Evolutionary conservation across 2,329 filamentous ascomycete genomes (phyloP).

Genomic region (Mycosphaerella arachidis): DNA sequence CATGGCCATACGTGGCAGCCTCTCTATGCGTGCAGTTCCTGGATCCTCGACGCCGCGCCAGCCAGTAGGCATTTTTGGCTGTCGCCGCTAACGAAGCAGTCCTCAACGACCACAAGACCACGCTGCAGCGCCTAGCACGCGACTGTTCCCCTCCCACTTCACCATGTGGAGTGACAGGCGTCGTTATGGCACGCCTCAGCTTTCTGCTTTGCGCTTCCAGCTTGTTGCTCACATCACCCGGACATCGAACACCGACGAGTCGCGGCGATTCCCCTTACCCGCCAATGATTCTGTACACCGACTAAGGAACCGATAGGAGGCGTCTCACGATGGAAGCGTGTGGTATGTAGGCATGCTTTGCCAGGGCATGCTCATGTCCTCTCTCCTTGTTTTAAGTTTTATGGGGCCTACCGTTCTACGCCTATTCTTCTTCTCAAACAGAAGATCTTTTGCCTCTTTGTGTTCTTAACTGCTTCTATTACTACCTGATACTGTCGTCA

Average conservation of each 20-base stretch:
- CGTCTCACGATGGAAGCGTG: neutral
- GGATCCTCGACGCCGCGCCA: conserved; percentile 10
- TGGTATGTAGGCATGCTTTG: conserved; percentile 4
- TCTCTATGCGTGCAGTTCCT: conserved; percentile 23
- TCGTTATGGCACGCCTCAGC: conserved; percentile 21
- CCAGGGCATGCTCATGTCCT: neutral
- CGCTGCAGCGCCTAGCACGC: conserved; percentile 5
- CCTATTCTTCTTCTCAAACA: conserved; percentile 5
- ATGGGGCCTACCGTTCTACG: conserved; percentile 1
- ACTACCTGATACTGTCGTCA: conserved; percentile 3
- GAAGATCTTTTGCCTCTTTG: conserved; percentile 10
- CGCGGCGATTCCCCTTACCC: conserved; percentile 10
- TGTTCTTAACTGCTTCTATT: conserved; percentile 11
- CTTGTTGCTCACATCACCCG: conserved; percentile 8
- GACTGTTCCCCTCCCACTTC: neutral
- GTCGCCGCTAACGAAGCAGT: conserved; percentile 8
- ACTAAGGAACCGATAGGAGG: conserved; percentile 8
- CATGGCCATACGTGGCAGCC: conserved; percentile 31
- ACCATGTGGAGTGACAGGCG: conserved; percentile 6
- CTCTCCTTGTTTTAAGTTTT: conserved; percentile 7
- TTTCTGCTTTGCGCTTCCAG: neutral
- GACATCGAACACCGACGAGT: neutral
- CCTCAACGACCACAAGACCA: conserved; percentile 12
- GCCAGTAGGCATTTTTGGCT: conserved; percentile 23
- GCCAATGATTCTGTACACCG: conserved; percentile 21